Evolutionary conservation across 148 eudicot species (phyloP).

Genomic region (Vaccinium corymbosum): DNA sequence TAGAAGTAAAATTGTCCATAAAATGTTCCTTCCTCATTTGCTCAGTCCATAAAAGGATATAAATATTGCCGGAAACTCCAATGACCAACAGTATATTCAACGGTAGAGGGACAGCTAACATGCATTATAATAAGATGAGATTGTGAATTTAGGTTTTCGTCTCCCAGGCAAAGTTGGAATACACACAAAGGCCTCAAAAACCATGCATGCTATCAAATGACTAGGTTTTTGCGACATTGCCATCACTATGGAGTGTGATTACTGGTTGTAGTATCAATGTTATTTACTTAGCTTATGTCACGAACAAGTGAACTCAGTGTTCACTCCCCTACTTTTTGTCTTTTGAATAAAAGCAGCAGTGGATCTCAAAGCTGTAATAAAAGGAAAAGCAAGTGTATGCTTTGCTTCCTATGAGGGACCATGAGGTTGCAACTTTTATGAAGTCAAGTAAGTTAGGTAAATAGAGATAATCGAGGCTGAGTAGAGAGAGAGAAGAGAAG

Average conservation of each 20-base stretch:
- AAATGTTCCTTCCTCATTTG: not conserved
- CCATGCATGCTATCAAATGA: not conserved
- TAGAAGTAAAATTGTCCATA: not conserved
- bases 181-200: not conserved
- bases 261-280: not conserved
- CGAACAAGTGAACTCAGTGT: not conserved
- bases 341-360: not conserved
- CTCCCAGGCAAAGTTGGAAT: not conserved
- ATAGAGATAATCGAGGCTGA: too few relatives aligned
- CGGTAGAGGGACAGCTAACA: not conserved
- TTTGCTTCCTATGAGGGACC: not conserved
- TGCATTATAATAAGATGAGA: not conserved
- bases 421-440: not conserved
- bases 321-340: not conserved
- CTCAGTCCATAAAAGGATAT: not conserved
- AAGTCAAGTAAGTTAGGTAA: not conserved
- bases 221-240: not conserved
- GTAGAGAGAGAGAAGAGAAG: not conserved
- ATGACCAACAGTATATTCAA: not conserved
- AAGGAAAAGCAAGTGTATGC: not conserved
- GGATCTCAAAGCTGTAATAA: not conserved
- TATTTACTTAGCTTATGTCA: constrained; percentile 2
- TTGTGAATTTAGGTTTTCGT: not conserved
- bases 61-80: not conserved
- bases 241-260: not conserved